Conservation (phyloP, 306 rosid species). For the Gastrolobium bilobum region DNA sequence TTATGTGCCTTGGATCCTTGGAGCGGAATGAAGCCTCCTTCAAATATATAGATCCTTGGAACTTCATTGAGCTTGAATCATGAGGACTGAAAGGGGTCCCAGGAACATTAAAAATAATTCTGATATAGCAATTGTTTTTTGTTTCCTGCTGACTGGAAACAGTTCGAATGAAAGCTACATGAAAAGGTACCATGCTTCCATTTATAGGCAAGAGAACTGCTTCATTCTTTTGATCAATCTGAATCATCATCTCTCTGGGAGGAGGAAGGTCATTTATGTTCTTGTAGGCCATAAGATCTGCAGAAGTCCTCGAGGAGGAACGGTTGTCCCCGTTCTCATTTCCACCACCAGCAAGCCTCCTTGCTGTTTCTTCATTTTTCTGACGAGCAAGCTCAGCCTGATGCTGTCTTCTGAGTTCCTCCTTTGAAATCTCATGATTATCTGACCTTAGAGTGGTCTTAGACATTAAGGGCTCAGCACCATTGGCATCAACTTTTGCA, state of each 20-base stretch:
- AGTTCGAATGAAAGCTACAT: constrained; percentile 87
- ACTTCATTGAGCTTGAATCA: constrained; percentile 75
- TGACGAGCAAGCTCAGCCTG: constrained; percentile 99
- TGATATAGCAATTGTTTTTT: constrained; percentile 59
- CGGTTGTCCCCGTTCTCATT: constrained; percentile 70
- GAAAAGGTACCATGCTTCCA: constrained; percentile 96
- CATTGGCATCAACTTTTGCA: constrained; percentile 52
- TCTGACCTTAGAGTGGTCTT: constrained; percentile 94
- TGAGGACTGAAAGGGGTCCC: constrained; percentile 93
- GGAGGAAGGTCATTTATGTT: constrained; percentile 82
- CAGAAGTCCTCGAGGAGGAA: constrained; percentile 57
- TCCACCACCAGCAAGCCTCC: constrained; percentile 92
- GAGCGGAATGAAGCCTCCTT: constrained; percentile 97
- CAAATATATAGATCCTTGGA: constrained; percentile 80
- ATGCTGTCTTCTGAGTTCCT: constrained; percentile 94
- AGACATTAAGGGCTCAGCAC: constrained; percentile 63
- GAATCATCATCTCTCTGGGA: constrained; percentile 88
- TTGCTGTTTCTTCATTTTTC: constrained; percentile 98
- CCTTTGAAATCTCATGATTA: constrained; percentile 91
- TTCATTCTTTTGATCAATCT: constrained; percentile 91
- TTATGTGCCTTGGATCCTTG: constrained; percentile 87
- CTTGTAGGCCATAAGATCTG: constrained; percentile 87
- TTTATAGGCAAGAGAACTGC: constrained; percentile 88
- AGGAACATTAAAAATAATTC: constrained; percentile 88
- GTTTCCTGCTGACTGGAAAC: constrained; percentile 82